These are phyloP conservation scores for Scleroderma bovista DNA, from an alignment of 768 basidiomycete species.

Conservation along the genomic window DNA sequence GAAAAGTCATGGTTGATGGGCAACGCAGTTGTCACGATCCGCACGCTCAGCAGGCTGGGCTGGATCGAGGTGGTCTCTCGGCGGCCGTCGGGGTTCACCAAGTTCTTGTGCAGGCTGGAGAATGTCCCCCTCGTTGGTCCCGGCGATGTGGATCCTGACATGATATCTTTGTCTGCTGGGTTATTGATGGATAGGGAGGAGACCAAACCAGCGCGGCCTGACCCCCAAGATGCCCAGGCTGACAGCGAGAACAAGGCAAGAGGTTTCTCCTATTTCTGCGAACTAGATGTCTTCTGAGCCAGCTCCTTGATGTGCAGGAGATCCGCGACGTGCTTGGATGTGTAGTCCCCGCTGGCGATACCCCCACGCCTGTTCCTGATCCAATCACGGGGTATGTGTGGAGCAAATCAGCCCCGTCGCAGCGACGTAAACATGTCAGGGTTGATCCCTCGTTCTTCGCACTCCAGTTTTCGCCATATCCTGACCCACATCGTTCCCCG, in stretches of 20 bases:
- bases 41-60: conserved; percentile 62
- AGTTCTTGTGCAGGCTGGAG: conserved; percentile 79
- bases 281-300: not conserved
- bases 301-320: conserved; percentile 17
- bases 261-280: not conserved
- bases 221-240: conserved; percentile 14
- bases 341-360: conserved; percentile 3
- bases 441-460: conserved; percentile 84
- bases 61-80: conserved; percentile 87
- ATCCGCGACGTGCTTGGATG: conserved; percentile 9
- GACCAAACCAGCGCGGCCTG: conserved; percentile 27
- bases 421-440: conserved; percentile 78
- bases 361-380: conserved; percentile 43
- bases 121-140: conserved; percentile 83
- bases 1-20: conserved; percentile 87
- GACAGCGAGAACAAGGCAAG: conserved; percentile 8
- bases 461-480: conserved; percentile 79
- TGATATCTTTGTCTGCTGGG: conserved; percentile 64
- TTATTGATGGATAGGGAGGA: conserved; percentile 63
- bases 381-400: conserved; percentile 84
- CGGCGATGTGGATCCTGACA: conserved; percentile 80
- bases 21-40: conserved; percentile 79
- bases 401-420: conserved; percentile 82
- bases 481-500: conserved; percentile 37
- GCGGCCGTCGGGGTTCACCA: conserved; percentile 84